A percentile compares a stretch with the other conserved stretches of the same genome.
These are phyloP conservation scores for Mycena filopes DNA, from an alignment of 768 basidiomycete genomes.

Conservation along the genomic window DNA sequence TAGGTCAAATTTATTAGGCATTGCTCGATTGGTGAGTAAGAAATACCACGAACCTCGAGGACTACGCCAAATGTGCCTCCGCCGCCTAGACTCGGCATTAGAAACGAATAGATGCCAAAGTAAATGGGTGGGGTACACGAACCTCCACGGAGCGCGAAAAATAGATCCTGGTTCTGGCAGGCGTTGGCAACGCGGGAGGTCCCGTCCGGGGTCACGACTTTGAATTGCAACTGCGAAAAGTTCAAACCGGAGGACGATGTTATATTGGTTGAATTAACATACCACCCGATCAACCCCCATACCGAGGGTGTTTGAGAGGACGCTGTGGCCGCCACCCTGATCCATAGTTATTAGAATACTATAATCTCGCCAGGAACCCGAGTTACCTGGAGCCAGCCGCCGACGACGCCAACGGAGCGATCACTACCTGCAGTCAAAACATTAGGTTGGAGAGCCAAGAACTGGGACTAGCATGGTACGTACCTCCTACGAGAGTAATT, in stretches of 20 bases:
- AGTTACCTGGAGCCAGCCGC: conserved; percentile 12
- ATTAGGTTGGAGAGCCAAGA: neutral
- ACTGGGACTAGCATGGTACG: neutral
- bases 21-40: too few species aligned
- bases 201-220: conserved; percentile 65
- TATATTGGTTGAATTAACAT: conserved; percentile 23
- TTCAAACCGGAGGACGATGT: too few species aligned
- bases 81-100: conserved; percentile 41
- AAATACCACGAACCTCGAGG: too few species aligned
- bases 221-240: conserved; percentile 55
- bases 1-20: too few species aligned
- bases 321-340: conserved; percentile 56
- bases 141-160: conserved; percentile 64
- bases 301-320: conserved; percentile 56
- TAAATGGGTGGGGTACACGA: neutral
- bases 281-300: conserved; percentile 60
- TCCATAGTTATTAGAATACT: neutral
- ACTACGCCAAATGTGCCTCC: conserved; percentile 60
- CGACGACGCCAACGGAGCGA: conserved; percentile 47
- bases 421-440: conserved; percentile 43
- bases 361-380: too few species aligned
- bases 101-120: neutral
- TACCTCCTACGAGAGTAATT: conserved; percentile 57
- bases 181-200: conserved; percentile 55
- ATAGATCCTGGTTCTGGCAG: conserved; percentile 61